A percentile compares a stretch with the other conserved stretches of the same genome.
Conservation (phyloP, 345 rosid species). For the Rubroshorea leprosula region DNA sequence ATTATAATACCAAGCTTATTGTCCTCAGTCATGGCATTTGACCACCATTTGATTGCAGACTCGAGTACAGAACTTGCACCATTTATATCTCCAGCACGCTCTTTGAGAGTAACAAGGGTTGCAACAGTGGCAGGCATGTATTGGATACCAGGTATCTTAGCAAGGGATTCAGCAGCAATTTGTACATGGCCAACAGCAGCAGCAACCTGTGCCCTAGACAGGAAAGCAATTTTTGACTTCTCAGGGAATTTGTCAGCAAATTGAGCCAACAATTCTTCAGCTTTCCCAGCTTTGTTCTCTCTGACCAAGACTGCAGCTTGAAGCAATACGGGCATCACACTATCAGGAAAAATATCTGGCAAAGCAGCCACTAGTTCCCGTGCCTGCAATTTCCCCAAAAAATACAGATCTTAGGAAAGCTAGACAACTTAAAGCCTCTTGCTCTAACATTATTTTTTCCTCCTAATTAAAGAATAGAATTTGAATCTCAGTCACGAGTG, state of each 20-base stretch:
- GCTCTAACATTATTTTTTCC: not conserved
- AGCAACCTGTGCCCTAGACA: slow-evolving; percentile 92
- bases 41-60: slow-evolving; percentile 88
- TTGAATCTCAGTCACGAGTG: slow-evolving; percentile 38
- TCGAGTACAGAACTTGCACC: slow-evolving; percentile 74
- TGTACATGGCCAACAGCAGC: slow-evolving; percentile 78
- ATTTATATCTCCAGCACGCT: slow-evolving; percentile 82
- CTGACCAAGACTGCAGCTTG: slow-evolving; percentile 85
- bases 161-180: slow-evolving; percentile 76
- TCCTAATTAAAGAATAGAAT: not conserved
- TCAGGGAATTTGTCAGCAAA: slow-evolving; percentile 62
- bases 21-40: slow-evolving; percentile 77
- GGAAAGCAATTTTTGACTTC: slow-evolving; percentile 55
- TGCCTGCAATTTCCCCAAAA: slow-evolving; percentile 67
- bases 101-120: slow-evolving; percentile 81
- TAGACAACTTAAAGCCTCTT: not conserved
- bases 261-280: slow-evolving; percentile 75
- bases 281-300: slow-evolving; percentile 82
- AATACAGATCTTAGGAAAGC: not conserved
- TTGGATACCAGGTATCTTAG: slow-evolving; percentile 71
- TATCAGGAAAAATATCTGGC: slow-evolving; percentile 55
- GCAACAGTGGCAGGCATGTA: slow-evolving; percentile 93
- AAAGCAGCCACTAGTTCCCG: slow-evolving; percentile 71
- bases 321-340: slow-evolving; percentile 61
- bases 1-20: slow-evolving; percentile 56